phyloP scores from a whole-genome alignment of 2,329 filamentous ascomycete species.

The Cercospora sp. region DNA sequence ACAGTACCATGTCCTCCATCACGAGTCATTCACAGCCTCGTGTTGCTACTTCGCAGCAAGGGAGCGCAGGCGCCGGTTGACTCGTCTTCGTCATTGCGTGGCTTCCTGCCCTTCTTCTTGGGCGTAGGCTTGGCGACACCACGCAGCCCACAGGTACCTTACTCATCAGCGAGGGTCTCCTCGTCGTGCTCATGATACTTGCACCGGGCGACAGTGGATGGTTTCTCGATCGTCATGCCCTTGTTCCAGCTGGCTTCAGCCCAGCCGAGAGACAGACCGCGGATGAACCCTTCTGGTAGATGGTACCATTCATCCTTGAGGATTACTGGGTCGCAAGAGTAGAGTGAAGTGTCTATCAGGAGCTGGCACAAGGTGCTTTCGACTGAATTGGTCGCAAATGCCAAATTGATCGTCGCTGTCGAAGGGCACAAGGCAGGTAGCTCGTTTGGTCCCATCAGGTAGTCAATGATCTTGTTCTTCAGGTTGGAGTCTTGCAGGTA shows the following conservation, averaged over 20 bases:
- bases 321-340: too few relatives aligned
- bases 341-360: too few relatives aligned
- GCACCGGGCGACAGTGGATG: background rate
- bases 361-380: too few relatives aligned
- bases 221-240: background rate
- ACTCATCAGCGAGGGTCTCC: slow-evolving; percentile 1
- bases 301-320: too few relatives aligned
- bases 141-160: background rate
- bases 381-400: too few relatives aligned
- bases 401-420: too few relatives aligned
- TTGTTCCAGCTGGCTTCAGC: slow-evolving; percentile 5
- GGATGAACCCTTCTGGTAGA: background rate
- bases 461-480: slow-evolving; percentile 16
- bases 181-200: slow-evolving; percentile 22
- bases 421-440: background rate
- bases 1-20: too few relatives aligned
- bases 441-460: background rate
- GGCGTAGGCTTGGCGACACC: background rate
- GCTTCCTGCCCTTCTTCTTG: background rate
- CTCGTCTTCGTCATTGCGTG: too few relatives aligned
- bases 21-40: background rate
- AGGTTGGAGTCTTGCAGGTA: slow-evolving; percentile 12
- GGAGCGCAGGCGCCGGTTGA: too few relatives aligned
- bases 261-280: slow-evolving; percentile 11
- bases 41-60: too few relatives aligned